Base-by-base conservation (phyloP, 441 rosid genomes). In the Populus hybrid region DNA sequence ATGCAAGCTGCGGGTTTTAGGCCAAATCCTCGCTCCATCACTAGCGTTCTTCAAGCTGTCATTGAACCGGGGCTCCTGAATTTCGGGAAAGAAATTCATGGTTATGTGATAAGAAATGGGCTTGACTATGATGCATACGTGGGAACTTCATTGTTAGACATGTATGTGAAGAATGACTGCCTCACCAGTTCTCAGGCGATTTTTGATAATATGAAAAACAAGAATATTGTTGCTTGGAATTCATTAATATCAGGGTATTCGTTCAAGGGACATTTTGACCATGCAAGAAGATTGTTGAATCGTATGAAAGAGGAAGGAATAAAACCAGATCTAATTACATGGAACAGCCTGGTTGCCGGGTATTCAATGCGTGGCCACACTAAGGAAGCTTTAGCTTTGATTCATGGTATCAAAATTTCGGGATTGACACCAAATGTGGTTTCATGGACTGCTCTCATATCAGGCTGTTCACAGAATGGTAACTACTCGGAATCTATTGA, bases 381-480 rank as follows among this genome's bases (percentile, higher is more conserved):
- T 75, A 78, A 81, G 73, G 90, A 87, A 83, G 97, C 97, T 81
- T 81, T 90, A 77, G 86, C 75, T 63, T 69, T 84, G 70, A 84
- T 92, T 80, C 77, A 79, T 73, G 84, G 84, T 77, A 88, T 91
- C 79, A 88, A 84, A 69, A 73, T 74, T 57, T 86, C 83, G 18
- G 91, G 91, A 74, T 78, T 85, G 67, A 50, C 76, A 77, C 94
- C 94, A 67, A 84, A 85, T 46, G 97, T 92, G 82, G 86, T 90
- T 68, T 86, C 94, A 8, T 94, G 97, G 98, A 94, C 97, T 66
- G 85, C 97, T n/a, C 78, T 94, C 12, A 82, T 94, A 72, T 91
- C 96, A 7, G 97, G 97, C 5, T 82, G 89, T 83, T 88, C 91
- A 14, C 90, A 85, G 83, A 87, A 86, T 1, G 90, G 84, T 75